A percentile compares a stretch with the other conserved stretches of the same genome.
These are phyloP conservation scores for Termitomyces sp. DNA, from an alignment of 768 basidiomycete species.

Conservation along the genomic window DNA sequence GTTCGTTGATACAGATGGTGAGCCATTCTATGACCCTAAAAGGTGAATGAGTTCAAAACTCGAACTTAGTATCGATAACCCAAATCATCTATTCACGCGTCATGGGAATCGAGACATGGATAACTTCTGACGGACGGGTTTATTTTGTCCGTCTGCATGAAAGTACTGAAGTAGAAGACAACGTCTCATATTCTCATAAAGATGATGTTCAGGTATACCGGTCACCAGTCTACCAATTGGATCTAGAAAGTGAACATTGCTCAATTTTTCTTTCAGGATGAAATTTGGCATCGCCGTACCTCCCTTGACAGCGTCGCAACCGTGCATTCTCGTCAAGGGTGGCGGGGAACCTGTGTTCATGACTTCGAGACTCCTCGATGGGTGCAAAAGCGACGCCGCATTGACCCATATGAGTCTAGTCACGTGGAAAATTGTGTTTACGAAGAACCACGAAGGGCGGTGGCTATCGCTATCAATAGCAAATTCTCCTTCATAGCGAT, in stretches of 20 bases:
- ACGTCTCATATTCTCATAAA: slow-evolving; percentile 8
- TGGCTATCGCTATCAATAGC: slow-evolving; percentile 62
- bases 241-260: neutral
- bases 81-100: slow-evolving; percentile 54
- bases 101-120: slow-evolving; percentile 72
- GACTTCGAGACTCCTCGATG: slow-evolving; percentile 68
- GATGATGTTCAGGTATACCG: slow-evolving; percentile 16
- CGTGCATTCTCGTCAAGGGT: slow-evolving; percentile 26
- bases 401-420: slow-evolving; percentile 41
- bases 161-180: slow-evolving; percentile 19
- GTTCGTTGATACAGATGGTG: slow-evolving; percentile 72
- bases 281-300: slow-evolving; percentile 5
- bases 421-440: slow-evolving; percentile 31
- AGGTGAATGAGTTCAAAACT: neutral
- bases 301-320: slow-evolving; percentile 16
- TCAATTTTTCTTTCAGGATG: slow-evolving; percentile 2
- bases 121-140: slow-evolving; percentile 78
- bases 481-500: slow-evolving; percentile 81
- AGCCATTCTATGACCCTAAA: slow-evolving; percentile 9
- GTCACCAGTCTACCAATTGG: neutral
- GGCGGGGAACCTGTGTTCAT: slow-evolving; percentile 81
- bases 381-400: slow-evolving; percentile 68
- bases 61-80: slow-evolving; percentile 49
- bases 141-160: slow-evolving; percentile 70
- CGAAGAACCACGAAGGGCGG: slow-evolving; percentile 61